These are phyloP conservation scores for Alternaria rosae DNA, from an alignment of 2,329 filamentous ascomycete species.

Conservation along the genomic window DNA sequence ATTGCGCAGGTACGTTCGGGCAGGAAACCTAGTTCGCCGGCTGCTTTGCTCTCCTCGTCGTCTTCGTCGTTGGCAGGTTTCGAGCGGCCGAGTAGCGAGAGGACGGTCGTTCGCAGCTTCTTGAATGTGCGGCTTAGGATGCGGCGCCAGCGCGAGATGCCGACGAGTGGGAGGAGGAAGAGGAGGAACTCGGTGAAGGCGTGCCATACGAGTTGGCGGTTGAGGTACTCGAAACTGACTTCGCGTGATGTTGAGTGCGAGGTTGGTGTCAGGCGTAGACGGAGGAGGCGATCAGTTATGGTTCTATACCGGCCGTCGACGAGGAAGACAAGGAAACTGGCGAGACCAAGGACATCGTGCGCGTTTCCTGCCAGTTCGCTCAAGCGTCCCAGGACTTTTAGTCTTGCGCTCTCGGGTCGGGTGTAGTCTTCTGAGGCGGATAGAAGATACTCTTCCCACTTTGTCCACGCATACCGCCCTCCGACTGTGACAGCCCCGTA, in stretches of 20 bases:
- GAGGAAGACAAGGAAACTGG: conserved; percentile 89
- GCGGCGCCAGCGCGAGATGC: conserved; percentile 89
- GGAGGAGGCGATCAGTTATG: conserved; percentile 81
- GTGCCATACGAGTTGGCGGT: conserved; percentile 97
- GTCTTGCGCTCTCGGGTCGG: conserved; percentile 56
- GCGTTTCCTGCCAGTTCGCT: conserved; percentile 74
- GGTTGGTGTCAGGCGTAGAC: conserved; percentile 83
- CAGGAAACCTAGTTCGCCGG: conserved; percentile 82
- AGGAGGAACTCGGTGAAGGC: conserved; percentile 99
- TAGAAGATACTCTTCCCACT: conserved; percentile 88
- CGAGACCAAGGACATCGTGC: conserved; percentile 82
- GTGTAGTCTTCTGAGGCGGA: conserved; percentile 79
- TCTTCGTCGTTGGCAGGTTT: conserved; percentile 57
- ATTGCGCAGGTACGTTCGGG: conserved; percentile 96
- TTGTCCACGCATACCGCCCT: conserved; percentile 87
- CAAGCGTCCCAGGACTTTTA: conserved; percentile 68
- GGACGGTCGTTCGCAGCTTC: conserved; percentile 68
- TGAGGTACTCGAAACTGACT: conserved; percentile 97
- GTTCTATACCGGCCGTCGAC: conserved; percentile 91
- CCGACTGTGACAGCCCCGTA: conserved; percentile 88
- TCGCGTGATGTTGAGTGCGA: conserved; percentile 85
- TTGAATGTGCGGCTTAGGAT: conserved; percentile 90
- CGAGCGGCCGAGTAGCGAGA: conserved; percentile 58
- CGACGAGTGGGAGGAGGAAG: conserved; percentile 95
- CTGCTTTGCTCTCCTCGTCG: conserved; percentile 54